A percentile compares a stretch with the other conserved stretches of the same genome.
phyloP scores from a whole-genome alignment of 768 basidiomycete genomes.

The Neoboletus magnificus region DNA sequence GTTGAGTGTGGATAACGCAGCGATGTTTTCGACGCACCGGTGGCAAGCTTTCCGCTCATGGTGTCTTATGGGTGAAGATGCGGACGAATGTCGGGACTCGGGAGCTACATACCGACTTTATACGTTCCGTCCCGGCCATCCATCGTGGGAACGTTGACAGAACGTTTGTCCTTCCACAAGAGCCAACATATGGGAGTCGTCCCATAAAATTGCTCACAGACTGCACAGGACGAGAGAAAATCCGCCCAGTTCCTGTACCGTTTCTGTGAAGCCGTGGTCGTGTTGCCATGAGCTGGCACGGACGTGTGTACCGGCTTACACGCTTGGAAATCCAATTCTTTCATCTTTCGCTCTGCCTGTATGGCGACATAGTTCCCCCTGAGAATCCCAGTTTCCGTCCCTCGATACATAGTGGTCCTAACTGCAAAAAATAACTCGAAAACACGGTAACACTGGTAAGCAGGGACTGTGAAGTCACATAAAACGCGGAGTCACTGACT shows the following conservation, averaged over 20 bases:
- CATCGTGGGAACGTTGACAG: conserved; percentile 24
- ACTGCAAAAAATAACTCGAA: neutral
- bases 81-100: neutral
- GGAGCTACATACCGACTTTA: conserved; percentile 9
- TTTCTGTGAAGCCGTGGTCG: neutral
- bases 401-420: neutral
- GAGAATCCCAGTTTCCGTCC: neutral
- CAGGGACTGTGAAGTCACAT: neutral
- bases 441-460: neutral
- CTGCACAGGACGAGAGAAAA: conserved; percentile 22
- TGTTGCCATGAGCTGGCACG: neutral
- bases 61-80: conserved; percentile 9
- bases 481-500: neutral
- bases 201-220: conserved; percentile 1
- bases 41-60: conserved; percentile 66
- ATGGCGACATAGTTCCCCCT: neutral
- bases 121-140: conserved; percentile 1
- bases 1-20: neutral
- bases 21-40: conserved; percentile 36
- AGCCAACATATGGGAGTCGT: neutral
- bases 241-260: neutral
- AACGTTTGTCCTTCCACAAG: neutral
- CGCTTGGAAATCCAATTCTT: conserved; percentile 1
- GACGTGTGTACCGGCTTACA: conserved; percentile 14
- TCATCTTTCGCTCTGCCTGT: neutral